Base-by-base conservation (phyloP, 768 basidiomycete genomes). In the Polyporus arcularius region DNA sequence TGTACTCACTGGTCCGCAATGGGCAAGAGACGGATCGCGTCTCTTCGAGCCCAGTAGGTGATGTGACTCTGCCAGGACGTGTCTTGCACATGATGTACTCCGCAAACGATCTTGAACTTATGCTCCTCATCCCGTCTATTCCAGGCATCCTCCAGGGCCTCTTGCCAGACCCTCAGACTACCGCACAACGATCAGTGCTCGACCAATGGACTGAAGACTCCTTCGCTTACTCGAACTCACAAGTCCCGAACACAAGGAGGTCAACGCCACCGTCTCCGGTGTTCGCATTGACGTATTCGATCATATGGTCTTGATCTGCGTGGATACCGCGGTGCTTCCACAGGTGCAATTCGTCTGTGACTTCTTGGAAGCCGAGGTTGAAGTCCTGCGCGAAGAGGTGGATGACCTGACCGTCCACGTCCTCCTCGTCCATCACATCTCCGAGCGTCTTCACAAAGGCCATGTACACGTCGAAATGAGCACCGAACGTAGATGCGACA, bases 81-180 rank as follows among this genome's bases (percentile, higher is more conserved):
- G 46, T 64, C 75, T 57, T 59, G 59, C 16, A 72, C 67, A 56
- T 79, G 72, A 57, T 80, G 79, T 0, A 78, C 77, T 31, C 77
- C 73, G 67, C 78, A 80, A n/a, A 76, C 73, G 38, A 79, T 61
- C 51, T 74, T 69, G 65, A 80, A 80, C 61, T 79, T 80, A 56
- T 74, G 72, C 16, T 65, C 67, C 2, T 57, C 61, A 18, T 71
- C 68, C 16, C 76, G 72, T n/a, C 66, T 64, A 59, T 77, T 75
- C 76, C 78, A 79, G 8, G 71, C 73, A 15, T 66, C 64, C 21
- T 75, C 56, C 21, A 78, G 70, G 11, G 66, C 68, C 18, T 69
- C 61, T 7, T 65, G 65, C 70, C 71, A 64, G 16, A 70, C 60
- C 14, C 56, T 56, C 31, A 75, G 67, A 45, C 68, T 69, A 45